phyloP scores from a whole-genome alignment of 257 asterid genomes.

The Rehmannia glutinosa region DNA sequence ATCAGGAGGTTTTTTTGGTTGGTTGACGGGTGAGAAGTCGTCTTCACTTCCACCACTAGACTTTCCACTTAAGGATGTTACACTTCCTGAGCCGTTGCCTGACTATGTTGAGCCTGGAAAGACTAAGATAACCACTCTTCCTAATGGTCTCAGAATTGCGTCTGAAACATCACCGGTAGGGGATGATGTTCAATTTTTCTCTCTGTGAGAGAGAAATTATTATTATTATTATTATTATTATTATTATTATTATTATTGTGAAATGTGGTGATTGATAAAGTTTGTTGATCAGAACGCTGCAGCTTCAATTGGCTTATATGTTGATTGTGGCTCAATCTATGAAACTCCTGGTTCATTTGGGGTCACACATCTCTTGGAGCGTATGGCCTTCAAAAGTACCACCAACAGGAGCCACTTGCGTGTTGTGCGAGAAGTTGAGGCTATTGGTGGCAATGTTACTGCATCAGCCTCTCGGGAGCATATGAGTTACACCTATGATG shows the following conservation, averaged over 20 bases:
- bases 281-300: slow-evolving; percentile 60
- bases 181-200: not conserved
- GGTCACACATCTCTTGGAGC: slow-evolving; percentile 82
- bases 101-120: slow-evolving; percentile 68
- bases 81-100: slow-evolving; percentile 64
- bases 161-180: slow-evolving; percentile 78
- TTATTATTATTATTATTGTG: not conserved
- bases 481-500: slow-evolving; percentile 74
- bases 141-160: slow-evolving; percentile 71
- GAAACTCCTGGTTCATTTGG: slow-evolving; percentile 79
- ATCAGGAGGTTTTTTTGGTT: slow-evolving; percentile 61
- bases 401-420: slow-evolving; percentile 81
- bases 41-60: slow-evolving; percentile 68
- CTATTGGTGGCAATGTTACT: slow-evolving; percentile 82
- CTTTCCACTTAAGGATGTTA: slow-evolving; percentile 63
- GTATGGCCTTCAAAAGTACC: slow-evolving; percentile 94
- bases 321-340: slow-evolving; percentile 84
- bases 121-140: slow-evolving; percentile 67
- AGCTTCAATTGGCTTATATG: slow-evolving; percentile 83
- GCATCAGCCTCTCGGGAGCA: slow-evolving; percentile 86
- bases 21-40: slow-evolving; percentile 64
- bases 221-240: not conserved
- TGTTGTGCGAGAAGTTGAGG: slow-evolving; percentile 83
- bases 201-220: not conserved
- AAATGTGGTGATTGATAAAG: slow-evolving; percentile 7